A percentile compares a stretch with the other conserved stretches of the same genome.
Evolutionary conservation across 2,329 filamentous ascomycete genomes (phyloP).

Genomic region (Lachnellula cervina): DNA sequence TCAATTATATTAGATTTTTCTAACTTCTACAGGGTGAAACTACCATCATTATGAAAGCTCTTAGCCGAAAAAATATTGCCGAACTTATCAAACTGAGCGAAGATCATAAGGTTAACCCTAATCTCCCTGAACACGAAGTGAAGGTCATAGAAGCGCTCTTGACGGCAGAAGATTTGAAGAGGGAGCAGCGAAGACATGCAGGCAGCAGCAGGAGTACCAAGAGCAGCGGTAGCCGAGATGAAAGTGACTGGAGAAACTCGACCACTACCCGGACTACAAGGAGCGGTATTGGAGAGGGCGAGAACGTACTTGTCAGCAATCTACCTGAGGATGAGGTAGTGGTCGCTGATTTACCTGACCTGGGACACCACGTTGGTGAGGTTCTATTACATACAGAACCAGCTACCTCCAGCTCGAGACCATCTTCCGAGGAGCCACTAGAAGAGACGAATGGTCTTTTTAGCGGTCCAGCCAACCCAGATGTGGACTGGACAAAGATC

Average conservation of each 20-base stretch:
- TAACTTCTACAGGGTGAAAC: conserved; percentile 61
- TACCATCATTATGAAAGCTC: conserved; percentile 75
- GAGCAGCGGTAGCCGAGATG: conserved; percentile 57
- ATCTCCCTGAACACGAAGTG: too few relatives aligned
- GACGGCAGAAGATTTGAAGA: conserved; percentile 49
- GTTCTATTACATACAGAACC: too few relatives aligned
- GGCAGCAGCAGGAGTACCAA: conserved; percentile 49
- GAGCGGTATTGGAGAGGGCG: conserved; percentile 43
- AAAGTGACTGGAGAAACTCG: conserved; percentile 58
- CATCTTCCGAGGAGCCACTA: too few relatives aligned
- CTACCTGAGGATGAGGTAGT: too few relatives aligned
- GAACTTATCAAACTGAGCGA: conserved; percentile 80
- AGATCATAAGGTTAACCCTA: conserved; percentile 59
- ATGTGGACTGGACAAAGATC: conserved; percentile 99
- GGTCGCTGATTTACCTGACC: too few relatives aligned
- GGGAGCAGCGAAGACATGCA: conserved; percentile 42
- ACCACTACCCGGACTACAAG: conserved; percentile 56
- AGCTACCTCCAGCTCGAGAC: too few relatives aligned
- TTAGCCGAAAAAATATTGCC: conserved; percentile 88
- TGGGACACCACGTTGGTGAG: too few relatives aligned
- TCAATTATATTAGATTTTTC: conserved; percentile 8
- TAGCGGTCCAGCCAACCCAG: conserved; percentile 80
- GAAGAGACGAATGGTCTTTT: too few relatives aligned
- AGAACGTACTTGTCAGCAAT: too few relatives aligned
- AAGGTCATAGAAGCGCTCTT: too few relatives aligned